Evolutionary conservation across 2,329 filamentous ascomycete species (phyloP).

Genomic region (Sporothrix mexicana): DNA sequence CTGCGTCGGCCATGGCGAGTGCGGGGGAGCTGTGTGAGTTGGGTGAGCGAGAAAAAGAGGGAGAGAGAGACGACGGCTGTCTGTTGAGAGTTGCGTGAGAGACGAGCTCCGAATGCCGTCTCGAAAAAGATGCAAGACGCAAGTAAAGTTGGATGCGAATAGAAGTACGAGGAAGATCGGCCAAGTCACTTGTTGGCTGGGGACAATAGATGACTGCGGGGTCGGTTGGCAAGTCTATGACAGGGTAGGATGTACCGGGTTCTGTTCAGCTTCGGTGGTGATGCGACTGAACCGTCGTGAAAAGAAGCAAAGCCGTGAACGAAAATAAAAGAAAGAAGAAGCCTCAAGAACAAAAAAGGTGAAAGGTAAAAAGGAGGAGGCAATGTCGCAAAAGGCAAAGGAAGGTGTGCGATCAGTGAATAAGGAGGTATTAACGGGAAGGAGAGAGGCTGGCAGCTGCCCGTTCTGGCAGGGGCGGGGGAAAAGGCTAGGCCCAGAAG

Average conservation of each 20-base stretch:
- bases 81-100: neutral
- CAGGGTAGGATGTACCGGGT: neutral
- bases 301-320: no score
- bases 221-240: neutral
- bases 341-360: neutral
- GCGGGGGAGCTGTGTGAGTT: neutral
- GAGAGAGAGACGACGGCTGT: neutral
- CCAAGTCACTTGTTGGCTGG: constrained; percentile 4
- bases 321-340: neutral
- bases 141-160: neutral
- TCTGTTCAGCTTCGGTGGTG: neutral
- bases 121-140: neutral
- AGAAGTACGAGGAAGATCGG: constrained; percentile 1
- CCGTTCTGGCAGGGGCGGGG: constrained; percentile 5
- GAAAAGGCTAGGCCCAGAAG: neutral
- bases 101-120: neutral
- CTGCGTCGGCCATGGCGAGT: constrained; percentile 67
- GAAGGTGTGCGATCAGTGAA: neutral
- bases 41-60: neutral
- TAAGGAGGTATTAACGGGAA: neutral
- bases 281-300: no score
- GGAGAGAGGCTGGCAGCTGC: constrained; percentile 18
- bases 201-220: constrained; percentile 9
- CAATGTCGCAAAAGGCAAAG: constrained; percentile 3
- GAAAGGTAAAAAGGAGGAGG: neutral